A percentile compares a stretch with the other conserved stretches of the same genome.
Conservation (phyloP, 1,284 basidiomycete genomes). For the Moesziomyces aphidis region DNA sequence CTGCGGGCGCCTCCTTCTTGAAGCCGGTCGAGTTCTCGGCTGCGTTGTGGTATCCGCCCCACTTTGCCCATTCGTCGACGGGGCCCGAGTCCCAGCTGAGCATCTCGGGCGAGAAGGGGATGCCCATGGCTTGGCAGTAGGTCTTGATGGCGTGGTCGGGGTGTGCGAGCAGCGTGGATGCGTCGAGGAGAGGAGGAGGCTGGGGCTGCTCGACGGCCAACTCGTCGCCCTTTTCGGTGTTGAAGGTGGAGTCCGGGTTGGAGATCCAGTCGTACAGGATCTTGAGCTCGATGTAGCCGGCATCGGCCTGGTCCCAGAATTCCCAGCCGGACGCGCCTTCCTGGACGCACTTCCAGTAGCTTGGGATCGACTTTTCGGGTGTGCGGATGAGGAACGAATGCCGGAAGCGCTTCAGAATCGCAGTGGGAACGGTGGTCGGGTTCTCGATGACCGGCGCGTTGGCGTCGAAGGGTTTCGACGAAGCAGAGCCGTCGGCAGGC, state of each 20-base stretch:
- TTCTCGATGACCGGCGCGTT: constrained; percentile 60
- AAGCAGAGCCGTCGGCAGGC: constrained; percentile 1
- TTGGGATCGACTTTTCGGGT: constrained; percentile 60
- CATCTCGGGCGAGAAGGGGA: constrained; percentile 60
- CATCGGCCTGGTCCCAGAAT: constrained; percentile 64
- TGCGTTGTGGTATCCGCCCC: constrained; percentile 62
- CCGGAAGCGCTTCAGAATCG: constrained; percentile 58
- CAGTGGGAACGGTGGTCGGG: constrained; percentile 61
- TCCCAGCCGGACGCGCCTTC: constrained; percentile 62
- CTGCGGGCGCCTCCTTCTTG: constrained; percentile 40
- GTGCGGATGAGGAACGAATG: constrained; percentile 66
- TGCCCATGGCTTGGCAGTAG: constrained; percentile 57
- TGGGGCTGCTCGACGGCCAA: constrained; percentile 46
- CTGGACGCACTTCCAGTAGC: constrained; percentile 64
- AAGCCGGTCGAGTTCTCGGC: constrained; percentile 64
- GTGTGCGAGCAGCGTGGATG: constrained; percentile 51
- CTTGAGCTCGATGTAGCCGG: constrained; percentile 57
- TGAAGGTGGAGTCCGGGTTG: constrained; percentile 58
- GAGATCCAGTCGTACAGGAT: constrained; percentile 63
- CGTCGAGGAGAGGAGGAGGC: constrained; percentile 60
- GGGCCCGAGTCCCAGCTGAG: constrained; percentile 61
- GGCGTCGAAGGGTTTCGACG: constrained; percentile 17
- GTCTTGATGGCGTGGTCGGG: constrained; percentile 53
- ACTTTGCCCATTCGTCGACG: constrained; percentile 62
- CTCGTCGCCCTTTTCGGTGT: constrained; percentile 38